These are phyloP conservation scores for Phytophthora lateralis DNA, from an alignment of 352 stramenopile genomes.

Conservation along the genomic window DNA sequence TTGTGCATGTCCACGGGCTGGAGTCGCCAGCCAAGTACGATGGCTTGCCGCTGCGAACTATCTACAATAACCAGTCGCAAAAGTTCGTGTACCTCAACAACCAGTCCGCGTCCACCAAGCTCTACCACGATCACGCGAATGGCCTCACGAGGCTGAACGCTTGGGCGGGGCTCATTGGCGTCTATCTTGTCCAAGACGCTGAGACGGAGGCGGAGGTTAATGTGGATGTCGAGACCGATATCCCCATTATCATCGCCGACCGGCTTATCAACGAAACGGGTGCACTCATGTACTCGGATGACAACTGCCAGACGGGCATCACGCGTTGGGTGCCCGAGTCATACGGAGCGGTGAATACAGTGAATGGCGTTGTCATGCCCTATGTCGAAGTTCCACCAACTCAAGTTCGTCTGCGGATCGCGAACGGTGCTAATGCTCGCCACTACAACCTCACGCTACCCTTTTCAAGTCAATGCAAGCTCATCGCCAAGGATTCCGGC, in stretches of 20 bases:
- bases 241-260: slow-evolving; percentile 62
- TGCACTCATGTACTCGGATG: slow-evolving; percentile 69
- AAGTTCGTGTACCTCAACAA: slow-evolving; percentile 68
- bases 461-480: slow-evolving; percentile 62
- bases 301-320: slow-evolving; percentile 49
- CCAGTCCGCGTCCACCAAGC: slow-evolving; percentile 67
- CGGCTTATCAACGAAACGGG: slow-evolving; percentile 56
- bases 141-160: slow-evolving; percentile 69
- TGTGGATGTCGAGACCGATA: slow-evolving; percentile 60
- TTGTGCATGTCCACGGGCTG: slow-evolving; percentile 70
- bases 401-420: slow-evolving; percentile 66
- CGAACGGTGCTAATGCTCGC: slow-evolving; percentile 66
- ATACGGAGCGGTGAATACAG: slow-evolving; percentile 62
- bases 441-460: slow-evolving; percentile 81
- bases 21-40: slow-evolving; percentile 71
- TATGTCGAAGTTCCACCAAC: slow-evolving; percentile 63
- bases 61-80: slow-evolving; percentile 73
- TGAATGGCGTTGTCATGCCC: slow-evolving; percentile 77
- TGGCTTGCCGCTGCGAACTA: slow-evolving; percentile 54
- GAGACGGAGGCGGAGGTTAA: slow-evolving; percentile 53
- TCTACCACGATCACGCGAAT: slow-evolving; percentile 80
- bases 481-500: slow-evolving; percentile 70
- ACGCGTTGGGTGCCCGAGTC: slow-evolving; percentile 69
- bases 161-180: slow-evolving; percentile 63
- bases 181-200: slow-evolving; percentile 67